Conservation (phyloP, 2,329 filamentous ascomycete genomes). For the Ascochyta lentis region DNA sequence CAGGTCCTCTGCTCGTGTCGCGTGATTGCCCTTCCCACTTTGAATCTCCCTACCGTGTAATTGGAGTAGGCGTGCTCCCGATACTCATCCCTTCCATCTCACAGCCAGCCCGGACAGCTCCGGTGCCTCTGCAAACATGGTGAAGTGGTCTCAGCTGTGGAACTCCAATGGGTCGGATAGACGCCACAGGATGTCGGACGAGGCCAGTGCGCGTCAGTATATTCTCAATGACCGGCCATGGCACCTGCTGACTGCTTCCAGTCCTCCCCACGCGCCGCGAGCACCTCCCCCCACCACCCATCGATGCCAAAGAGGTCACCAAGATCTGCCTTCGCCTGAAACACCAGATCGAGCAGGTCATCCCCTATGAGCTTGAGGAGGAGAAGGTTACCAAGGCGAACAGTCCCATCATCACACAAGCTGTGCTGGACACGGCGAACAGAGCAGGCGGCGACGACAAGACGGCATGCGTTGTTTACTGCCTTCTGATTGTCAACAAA, state of each 20-base stretch:
- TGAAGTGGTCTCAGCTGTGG: slow-evolving; percentile 49
- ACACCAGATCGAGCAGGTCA: slow-evolving; percentile 85
- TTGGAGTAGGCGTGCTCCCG: slow-evolving; percentile 1
- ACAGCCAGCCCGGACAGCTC: background rate
- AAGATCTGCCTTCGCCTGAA: slow-evolving; percentile 88
- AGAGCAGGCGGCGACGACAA: slow-evolving; percentile 80
- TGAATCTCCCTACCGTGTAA: background rate
- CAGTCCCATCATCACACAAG: slow-evolving; percentile 80
- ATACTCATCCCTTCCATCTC: background rate
- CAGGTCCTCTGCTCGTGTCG: slow-evolving; percentile 2
- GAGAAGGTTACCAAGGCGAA: slow-evolving; percentile 77
- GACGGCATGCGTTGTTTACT: slow-evolving; percentile 81
- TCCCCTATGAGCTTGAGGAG: slow-evolving; percentile 89
- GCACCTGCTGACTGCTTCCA: slow-evolving; percentile 38
- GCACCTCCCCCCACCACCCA: slow-evolving; percentile 67
- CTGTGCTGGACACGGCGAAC: slow-evolving; percentile 80
- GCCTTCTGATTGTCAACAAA: slow-evolving; percentile 74
- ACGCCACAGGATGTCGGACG: slow-evolving; percentile 50
- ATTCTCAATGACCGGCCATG: background rate
- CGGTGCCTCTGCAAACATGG: slow-evolving; percentile 39
- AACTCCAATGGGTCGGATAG: slow-evolving; percentile 47
- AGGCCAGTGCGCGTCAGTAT: slow-evolving; percentile 49
- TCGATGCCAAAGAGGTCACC: slow-evolving; percentile 81
- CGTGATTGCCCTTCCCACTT: background rate
- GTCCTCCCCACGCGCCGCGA: slow-evolving; percentile 72